Conservation (phyloP, 352 stramenopile species). For the Globisporangium paroecandrum region DNA sequence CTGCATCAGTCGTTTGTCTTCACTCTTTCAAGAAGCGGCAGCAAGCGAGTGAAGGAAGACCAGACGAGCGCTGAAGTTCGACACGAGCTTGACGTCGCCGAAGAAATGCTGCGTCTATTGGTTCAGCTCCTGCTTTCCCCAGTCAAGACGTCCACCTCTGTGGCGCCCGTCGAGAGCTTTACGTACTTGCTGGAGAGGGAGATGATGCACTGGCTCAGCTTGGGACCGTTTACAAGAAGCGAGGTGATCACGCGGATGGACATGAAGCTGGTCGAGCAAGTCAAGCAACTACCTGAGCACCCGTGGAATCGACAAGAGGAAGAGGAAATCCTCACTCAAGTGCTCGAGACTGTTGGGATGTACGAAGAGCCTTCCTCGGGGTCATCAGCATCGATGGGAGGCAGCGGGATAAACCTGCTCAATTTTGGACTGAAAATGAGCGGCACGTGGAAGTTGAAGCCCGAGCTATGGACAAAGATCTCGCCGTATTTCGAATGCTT, state of each 20-base stretch:
- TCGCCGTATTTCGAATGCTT: slow-evolving; percentile 77
- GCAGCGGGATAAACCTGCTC: slow-evolving; percentile 23
- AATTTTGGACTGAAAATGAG: slow-evolving; percentile 71
- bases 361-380: slow-evolving; percentile 44
- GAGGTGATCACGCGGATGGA: slow-evolving; percentile 63
- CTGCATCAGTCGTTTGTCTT: slow-evolving; percentile 14
- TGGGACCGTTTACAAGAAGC: slow-evolving; percentile 65
- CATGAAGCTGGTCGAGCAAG: slow-evolving; percentile 70
- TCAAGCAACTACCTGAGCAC: slow-evolving; percentile 53
- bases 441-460: slow-evolving; percentile 59
- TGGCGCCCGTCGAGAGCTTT: slow-evolving; percentile 25
- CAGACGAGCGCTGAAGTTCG: slow-evolving; percentile 23
- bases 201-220: slow-evolving; percentile 72
- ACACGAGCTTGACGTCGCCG: slow-evolving; percentile 51
- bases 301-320: slow-evolving; percentile 63
- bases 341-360: slow-evolving; percentile 55
- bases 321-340: slow-evolving; percentile 71
- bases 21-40: slow-evolving; percentile 3
- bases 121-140: slow-evolving; percentile 59
- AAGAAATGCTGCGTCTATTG: slow-evolving; percentile 61
- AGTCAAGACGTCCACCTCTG: slow-evolving; percentile 38
- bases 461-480: slow-evolving; percentile 47
- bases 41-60: slow-evolving; percentile 16
- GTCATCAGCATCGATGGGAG: slow-evolving; percentile 1
- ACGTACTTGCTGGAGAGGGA: slow-evolving; percentile 63